A percentile compares a stretch with the other conserved stretches of the same genome.
Evolutionary conservation across 345 rosid species (phyloP).

Genomic region (Sisymbrium altissimum): DNA sequence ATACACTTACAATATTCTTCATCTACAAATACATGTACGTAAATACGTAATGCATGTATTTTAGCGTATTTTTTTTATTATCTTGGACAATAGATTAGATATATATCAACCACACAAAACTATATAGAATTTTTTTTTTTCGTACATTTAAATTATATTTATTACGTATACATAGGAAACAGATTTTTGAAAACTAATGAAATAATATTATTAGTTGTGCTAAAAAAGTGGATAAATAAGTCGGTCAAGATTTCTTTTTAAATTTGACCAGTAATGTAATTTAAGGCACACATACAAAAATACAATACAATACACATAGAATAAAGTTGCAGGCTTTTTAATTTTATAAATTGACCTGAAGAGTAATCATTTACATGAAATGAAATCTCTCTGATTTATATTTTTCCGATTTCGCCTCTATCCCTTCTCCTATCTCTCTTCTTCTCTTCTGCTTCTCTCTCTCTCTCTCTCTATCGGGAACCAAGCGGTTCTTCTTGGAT

Average conservation of each 20-base stretch:
- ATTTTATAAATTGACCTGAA: conserved; percentile 17
- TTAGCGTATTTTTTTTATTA: not conserved
- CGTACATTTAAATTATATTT: not conserved
- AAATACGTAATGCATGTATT: not conserved
- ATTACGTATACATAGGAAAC: not conserved
- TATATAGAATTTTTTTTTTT: not conserved
- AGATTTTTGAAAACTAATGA: not conserved
- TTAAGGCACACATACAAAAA: not conserved
- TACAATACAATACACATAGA: not conserved
- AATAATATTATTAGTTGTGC: not conserved
- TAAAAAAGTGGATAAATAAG: not conserved
- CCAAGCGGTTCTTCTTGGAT: conserved; percentile 43
- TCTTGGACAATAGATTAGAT: not conserved
- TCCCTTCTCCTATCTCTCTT: conserved; percentile 19
- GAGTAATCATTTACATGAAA: conserved; percentile 33
- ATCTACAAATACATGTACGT: not conserved
- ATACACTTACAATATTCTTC: too few species aligned
- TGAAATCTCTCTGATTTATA: conserved; percentile 24
- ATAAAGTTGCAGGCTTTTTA: conserved; percentile 9
- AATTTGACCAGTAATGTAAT: conserved; percentile 9
- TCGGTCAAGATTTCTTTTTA: not conserved
- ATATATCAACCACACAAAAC: not conserved
- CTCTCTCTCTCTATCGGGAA: conserved; percentile 14
- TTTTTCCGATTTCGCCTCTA: conserved; percentile 8
- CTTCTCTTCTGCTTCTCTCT: not conserved